Conservation (phyloP, 2,329 filamentous ascomycete species). For the Ciborinia camelliae region DNA sequence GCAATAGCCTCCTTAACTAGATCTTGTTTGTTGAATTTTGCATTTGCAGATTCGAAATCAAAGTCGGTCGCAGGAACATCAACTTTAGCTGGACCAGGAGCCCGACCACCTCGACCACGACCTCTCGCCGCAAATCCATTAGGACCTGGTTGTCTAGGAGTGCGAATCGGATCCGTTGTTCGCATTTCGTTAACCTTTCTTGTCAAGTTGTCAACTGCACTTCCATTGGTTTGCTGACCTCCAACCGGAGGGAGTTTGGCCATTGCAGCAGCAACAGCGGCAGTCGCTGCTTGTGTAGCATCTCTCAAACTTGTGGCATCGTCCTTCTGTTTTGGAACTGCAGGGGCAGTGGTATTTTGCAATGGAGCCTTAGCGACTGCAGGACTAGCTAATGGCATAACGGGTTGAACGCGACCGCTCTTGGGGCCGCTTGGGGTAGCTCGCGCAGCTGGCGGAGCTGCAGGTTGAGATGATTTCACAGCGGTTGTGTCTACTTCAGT, state of each 20-base stretch:
- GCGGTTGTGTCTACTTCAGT: conserved; percentile 48
- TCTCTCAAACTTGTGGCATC: conserved; percentile 52
- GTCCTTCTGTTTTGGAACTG: conserved; percentile 24
- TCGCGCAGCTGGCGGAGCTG: conserved; percentile 18
- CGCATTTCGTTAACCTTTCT: conserved; percentile 77
- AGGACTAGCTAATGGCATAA: conserved; percentile 55
- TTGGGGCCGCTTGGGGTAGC: conserved; percentile 42
- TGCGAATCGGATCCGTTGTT: conserved; percentile 53
- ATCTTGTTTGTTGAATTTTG: conserved; percentile 84
- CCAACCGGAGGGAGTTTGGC: conserved; percentile 55
- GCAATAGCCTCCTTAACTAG: conserved; percentile 84
- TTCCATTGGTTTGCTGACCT: conserved; percentile 36
- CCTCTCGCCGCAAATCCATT: conserved; percentile 42
- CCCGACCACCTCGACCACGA: conserved; percentile 45
- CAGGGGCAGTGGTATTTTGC: conserved; percentile 32
- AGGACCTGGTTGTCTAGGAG: conserved; percentile 46
- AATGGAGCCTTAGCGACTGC: conserved; percentile 41
- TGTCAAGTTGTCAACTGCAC: conserved; percentile 65
- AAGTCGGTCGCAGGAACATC: conserved; percentile 90
- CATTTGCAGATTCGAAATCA: conserved; percentile 83
- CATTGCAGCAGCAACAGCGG: conserved; percentile 78
- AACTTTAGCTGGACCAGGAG: conserved; percentile 57
- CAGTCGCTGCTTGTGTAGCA: conserved; percentile 70
- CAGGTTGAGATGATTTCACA: conserved; percentile 26
- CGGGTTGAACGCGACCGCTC: conserved; percentile 57